phyloP scores from a whole-genome alignment of 345 rosid species.

The Eucalyptus microcorys region DNA sequence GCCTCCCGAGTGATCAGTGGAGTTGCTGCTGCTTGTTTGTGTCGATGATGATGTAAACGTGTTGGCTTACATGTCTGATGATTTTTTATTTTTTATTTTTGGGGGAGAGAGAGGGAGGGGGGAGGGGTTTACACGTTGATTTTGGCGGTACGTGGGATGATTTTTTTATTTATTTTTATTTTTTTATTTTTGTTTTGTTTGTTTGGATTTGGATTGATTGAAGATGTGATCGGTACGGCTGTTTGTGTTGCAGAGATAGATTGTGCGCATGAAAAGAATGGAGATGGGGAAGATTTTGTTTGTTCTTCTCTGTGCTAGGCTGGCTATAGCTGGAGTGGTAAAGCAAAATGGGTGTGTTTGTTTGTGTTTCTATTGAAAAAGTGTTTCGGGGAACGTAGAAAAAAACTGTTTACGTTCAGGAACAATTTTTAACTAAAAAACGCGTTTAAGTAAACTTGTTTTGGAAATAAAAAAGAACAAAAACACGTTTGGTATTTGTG shows the following conservation, averaged over 20 bases:
- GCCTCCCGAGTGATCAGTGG: background rate
- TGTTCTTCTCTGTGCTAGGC: background rate
- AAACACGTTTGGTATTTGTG: no score
- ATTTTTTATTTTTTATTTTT: background rate
- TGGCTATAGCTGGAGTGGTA: background rate
- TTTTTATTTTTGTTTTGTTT: background rate
- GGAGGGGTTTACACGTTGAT: background rate
- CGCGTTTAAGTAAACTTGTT: no score
- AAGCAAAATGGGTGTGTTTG: no score
- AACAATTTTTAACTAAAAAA: no score
- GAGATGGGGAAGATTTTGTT: background rate
- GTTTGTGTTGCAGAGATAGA: background rate
- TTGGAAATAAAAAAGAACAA: no score
- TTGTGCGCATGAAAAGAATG: background rate
- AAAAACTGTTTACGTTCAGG: no score
- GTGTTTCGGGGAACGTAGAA: no score
- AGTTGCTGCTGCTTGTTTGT: background rate
- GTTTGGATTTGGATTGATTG: background rate
- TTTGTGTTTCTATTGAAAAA: no score
- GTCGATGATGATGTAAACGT: background rate
- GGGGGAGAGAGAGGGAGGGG: no score
- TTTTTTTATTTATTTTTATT: background rate
- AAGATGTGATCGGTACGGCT: background rate
- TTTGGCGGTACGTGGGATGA: background rate
- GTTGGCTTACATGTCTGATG: no score